phyloP scores from a whole-genome alignment of 1,139 yeast genomes.

The Pichia sp. region DNA sequence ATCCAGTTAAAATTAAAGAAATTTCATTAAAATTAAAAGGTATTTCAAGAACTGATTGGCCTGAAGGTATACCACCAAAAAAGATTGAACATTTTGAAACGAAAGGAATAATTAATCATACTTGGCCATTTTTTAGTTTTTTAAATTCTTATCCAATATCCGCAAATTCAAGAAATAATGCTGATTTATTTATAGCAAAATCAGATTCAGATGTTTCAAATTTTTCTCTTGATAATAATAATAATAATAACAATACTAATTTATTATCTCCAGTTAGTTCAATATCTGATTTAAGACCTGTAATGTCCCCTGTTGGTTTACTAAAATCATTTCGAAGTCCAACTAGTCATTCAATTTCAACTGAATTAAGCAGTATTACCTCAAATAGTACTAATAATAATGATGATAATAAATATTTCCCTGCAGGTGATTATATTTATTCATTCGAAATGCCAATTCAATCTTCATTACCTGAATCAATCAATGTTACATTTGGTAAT shows the following conservation, averaged over 20 bases:
- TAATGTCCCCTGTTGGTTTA: slow-evolving; percentile 31
- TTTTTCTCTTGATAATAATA: slow-evolving; percentile 31
- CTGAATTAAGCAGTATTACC: slow-evolving; percentile 13
- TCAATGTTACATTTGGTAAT: slow-evolving; percentile 73
- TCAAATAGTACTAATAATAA: slow-evolving; percentile 22
- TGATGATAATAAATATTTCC: slow-evolving; percentile 38
- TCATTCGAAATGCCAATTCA: slow-evolving; percentile 87
- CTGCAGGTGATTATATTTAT: slow-evolving; percentile 86
- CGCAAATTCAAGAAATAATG: slow-evolving; percentile 46
- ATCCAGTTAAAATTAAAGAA: slow-evolving; percentile 68
- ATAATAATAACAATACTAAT: too few relatives aligned
- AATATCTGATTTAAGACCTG: slow-evolving; percentile 20
- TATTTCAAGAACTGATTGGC: slow-evolving; percentile 86
- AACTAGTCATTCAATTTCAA: slow-evolving; percentile 17
- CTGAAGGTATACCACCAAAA: slow-evolving; percentile 96
- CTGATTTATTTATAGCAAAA: slow-evolving; percentile 42
- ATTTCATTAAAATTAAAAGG: slow-evolving; percentile 70
- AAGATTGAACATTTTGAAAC: slow-evolving; percentile 58
- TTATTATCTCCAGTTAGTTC: slow-evolving; percentile 27
- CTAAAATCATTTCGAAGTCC: slow-evolving; percentile 25
- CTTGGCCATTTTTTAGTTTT: slow-evolving; percentile 81
- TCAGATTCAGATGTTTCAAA: slow-evolving; percentile 27
- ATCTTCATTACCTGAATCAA: slow-evolving; percentile 75
- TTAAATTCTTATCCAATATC: slow-evolving; percentile 20
- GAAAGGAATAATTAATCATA: slow-evolving; percentile 64